phyloP scores from a whole-genome alignment of 1,284 basidiomycete genomes.

The Tausonia pullulans region DNA sequence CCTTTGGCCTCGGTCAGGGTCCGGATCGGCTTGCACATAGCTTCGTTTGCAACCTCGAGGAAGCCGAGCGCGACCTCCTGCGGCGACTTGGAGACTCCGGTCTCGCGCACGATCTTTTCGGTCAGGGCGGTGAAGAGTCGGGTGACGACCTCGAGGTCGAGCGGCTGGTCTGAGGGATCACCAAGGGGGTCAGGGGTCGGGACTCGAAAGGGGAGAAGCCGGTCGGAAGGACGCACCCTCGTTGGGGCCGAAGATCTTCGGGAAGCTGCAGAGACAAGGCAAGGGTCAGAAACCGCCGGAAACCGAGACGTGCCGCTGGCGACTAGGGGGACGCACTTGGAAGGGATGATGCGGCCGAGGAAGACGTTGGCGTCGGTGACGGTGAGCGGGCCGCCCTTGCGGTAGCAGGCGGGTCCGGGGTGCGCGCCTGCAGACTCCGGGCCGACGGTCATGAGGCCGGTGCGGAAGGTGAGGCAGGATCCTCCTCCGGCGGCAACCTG shows the following conservation, averaged over 20 bases:
- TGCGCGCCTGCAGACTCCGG: slow-evolving; percentile 68
- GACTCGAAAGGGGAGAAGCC: too few relatives aligned
- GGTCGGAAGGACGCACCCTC: slow-evolving; percentile 40
- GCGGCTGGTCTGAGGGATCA: slow-evolving; percentile 52
- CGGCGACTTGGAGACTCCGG: slow-evolving; percentile 37
- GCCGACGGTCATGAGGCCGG: slow-evolving; percentile 67
- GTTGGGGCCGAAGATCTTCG: slow-evolving; percentile 39
- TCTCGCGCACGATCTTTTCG: slow-evolving; percentile 53
- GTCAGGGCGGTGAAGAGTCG: slow-evolving; percentile 54
- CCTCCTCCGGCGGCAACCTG: slow-evolving; percentile 77
- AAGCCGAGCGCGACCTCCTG: slow-evolving; percentile 74
- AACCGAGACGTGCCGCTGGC: slow-evolving; percentile 39
- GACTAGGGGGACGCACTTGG: too few relatives aligned
- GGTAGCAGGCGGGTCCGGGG: slow-evolving; percentile 70
- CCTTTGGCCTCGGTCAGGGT: slow-evolving; percentile 84
- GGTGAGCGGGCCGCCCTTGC: slow-evolving; percentile 58
- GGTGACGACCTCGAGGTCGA: slow-evolving; percentile 58
- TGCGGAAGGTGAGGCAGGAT: slow-evolving; percentile 64
- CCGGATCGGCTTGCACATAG: slow-evolving; percentile 64
- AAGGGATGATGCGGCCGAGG: slow-evolving; percentile 65
- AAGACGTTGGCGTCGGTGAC: slow-evolving; percentile 79
- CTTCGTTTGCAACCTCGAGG: slow-evolving; percentile 44
- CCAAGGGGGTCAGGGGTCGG: too few relatives aligned
- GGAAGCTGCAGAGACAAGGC: too few relatives aligned
- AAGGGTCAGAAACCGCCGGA: too few relatives aligned